Percentiles rank a stretch among this genome's conserved stretches.
Conservation (phyloP, 73 alveolate genomes). For the Tetrahymena malaccensis region DNA sequence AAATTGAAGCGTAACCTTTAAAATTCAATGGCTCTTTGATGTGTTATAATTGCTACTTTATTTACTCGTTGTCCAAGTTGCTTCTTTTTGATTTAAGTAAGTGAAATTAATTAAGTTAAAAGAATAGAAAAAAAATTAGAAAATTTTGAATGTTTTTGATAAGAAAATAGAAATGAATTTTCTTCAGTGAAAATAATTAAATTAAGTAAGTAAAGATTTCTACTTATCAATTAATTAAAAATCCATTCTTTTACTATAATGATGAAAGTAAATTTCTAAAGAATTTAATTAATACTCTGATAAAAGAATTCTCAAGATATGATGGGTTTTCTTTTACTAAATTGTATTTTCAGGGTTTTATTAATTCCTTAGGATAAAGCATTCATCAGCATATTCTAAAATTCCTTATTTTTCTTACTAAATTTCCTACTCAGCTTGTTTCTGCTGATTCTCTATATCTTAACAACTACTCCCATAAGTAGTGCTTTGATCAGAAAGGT, state of each 20-base stretch:
- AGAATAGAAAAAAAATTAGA: too few relatives aligned
- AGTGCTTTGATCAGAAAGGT: not conserved
- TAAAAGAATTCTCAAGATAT: not conserved
- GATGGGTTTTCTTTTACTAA: not conserved
- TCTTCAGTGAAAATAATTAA: not conserved
- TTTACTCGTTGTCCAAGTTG: not conserved
- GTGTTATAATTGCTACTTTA: not conserved
- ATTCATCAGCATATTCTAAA: not conserved
- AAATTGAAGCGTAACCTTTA: not conserved
- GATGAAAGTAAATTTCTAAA: not conserved
- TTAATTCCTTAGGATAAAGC: not conserved
- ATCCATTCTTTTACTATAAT: not conserved
- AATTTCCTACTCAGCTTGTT: not conserved
- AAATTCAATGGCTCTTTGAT: not conserved
- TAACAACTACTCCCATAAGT: not conserved
- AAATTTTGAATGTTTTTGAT: too few relatives aligned
- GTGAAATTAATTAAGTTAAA: not conserved
- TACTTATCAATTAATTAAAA: not conserved
- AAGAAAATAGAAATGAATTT: not conserved
- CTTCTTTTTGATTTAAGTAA: not conserved
- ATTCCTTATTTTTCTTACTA: not conserved
- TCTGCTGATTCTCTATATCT: not conserved
- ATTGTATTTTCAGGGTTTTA: not conserved
- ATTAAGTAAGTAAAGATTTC: not conserved
- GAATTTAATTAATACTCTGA: not conserved